These are phyloP conservation scores for Gamarada debralockiae DNA, from an alignment of 495 filamentous ascomycete genomes.

Conservation along the genomic window DNA sequence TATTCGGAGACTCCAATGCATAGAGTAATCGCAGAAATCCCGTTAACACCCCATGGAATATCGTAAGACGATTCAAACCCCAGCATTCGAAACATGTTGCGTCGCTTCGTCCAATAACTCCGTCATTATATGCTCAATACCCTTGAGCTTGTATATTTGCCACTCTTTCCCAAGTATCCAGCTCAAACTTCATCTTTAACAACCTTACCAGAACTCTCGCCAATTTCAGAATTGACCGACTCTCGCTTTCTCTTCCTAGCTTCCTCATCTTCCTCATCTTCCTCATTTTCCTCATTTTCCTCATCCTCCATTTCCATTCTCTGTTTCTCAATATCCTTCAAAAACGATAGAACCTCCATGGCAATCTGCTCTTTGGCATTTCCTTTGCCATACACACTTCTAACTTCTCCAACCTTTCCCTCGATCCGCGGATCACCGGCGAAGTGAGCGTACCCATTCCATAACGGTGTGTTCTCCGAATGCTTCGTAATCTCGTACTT, in stretches of 20 bases:
- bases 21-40: too few species aligned
- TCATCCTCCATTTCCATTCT: neutral
- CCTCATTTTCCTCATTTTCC: neutral
- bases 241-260: slow-evolving; percentile 10
- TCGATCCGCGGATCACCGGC: slow-evolving; percentile 25
- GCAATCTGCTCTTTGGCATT: slow-evolving; percentile 43
- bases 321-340: slow-evolving; percentile 29
- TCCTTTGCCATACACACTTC: slow-evolving; percentile 41
- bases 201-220: neutral
- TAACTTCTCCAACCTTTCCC: slow-evolving; percentile 34
- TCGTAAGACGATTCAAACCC: too few species aligned
- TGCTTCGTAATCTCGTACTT: slow-evolving; percentile 11
- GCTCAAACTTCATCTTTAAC: slow-evolving; percentile 1
- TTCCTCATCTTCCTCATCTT: neutral
- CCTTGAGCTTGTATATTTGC: too few species aligned
- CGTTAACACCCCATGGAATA: too few species aligned
- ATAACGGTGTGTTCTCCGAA: slow-evolving; percentile 11
- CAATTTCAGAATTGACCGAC: neutral
- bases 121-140: too few species aligned
- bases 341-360: slow-evolving; percentile 27
- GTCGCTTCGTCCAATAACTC: too few species aligned
- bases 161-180: too few species aligned
- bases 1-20: too few species aligned
- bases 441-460: slow-evolving; percentile 28
- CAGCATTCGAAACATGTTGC: too few species aligned